Evolutionary conservation across 2,329 filamentous ascomycete genomes (phyloP).

Genomic region (Cylindrodendrum hubeiense): DNA sequence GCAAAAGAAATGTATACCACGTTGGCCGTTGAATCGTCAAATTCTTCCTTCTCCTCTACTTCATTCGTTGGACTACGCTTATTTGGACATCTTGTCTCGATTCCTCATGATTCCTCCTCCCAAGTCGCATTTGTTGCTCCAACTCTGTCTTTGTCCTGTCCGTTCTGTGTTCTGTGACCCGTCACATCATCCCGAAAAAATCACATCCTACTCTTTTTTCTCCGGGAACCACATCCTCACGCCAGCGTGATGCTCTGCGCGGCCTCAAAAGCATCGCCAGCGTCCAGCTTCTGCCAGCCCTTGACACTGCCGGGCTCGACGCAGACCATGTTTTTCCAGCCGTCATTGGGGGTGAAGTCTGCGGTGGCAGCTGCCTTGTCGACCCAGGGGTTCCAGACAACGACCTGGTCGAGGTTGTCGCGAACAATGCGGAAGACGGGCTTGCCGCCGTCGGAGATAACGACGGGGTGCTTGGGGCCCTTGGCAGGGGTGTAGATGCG

Average conservation of each 20-base stretch:
- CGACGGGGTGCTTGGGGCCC: conserved; percentile 68
- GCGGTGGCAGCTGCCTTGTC: conserved; percentile 85
- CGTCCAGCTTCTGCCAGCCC: conserved; percentile 86
- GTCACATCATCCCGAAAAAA: conserved; percentile 1
- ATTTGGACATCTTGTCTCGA: conserved; percentile 8
- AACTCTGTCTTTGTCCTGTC: background rate
- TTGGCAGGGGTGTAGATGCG: conserved; percentile 83
- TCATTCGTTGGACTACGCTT: conserved; percentile 8
- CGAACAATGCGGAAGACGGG: conserved; percentile 80
- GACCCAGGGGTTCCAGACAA: conserved; percentile 97
- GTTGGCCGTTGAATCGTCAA: conserved; percentile 19
- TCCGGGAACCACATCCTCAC: conserved; percentile 36
- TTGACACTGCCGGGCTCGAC: conserved; percentile 90
- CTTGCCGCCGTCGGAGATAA: conserved; percentile 73
- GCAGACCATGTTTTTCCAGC: conserved; percentile 94
- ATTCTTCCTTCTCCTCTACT: conserved; percentile 29
- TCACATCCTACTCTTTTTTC: conserved; percentile 15
- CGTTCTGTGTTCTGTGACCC: conserved; percentile 6
- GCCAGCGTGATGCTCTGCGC: conserved; percentile 66
- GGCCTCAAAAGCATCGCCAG: conserved; percentile 76
- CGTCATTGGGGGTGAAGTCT: conserved; percentile 91
- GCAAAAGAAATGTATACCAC: conserved; percentile 9
- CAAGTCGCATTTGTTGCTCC: conserved; percentile 8
- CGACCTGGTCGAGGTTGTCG: conserved; percentile 88
- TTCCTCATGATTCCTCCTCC: background rate